Evolutionary conservation across 2,329 filamentous ascomycete species (phyloP), one percentile per base, ranked within the genome.

Genomic region (Fusarium dimerum): DNA sequence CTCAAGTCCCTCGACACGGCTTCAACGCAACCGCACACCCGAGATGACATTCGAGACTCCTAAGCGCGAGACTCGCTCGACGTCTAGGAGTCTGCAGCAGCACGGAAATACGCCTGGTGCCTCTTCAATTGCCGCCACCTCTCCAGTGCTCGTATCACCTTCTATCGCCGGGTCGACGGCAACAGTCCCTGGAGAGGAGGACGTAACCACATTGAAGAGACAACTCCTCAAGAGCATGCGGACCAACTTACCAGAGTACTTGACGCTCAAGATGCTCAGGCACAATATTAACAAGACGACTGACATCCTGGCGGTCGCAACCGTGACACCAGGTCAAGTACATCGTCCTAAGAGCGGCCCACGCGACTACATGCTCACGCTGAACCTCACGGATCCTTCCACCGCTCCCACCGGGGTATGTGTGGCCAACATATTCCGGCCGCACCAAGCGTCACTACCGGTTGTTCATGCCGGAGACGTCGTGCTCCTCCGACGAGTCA

Each of bases 311-410:
- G 84, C 76, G 15, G 72, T 87, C 7, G 82, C 75, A 5, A 80
- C 80, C 13, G 74, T 75, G 43, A 72, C 73, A 16, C 79, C 82
- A 3, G 69, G 76, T 10, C 72, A 77, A 43, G 77, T 83, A 7
- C 71, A 76, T 51, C 77, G 83, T 38, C 80, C 81, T 26, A 85
- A 83, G 62, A 71, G 75, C 53, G 81, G 82, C 1, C 81, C 81
- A 4, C 74, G 83, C 18, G 81, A 86, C 62, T 86, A 79, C 68
- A 78, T 82, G 68, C 77, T 85, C 60, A 77, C 78, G 15, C 80
- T 87, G 56, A 78, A 76, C 40, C 70, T 85, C 12, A 81, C 78
- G 1, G 84, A 87, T 60, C 76, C 81, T 26, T 79, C 80, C 2
- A 73, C 77, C 17, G 78, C 78, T 4, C 79, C 81, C 2, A 68